A percentile compares a stretch with the other conserved stretches of the same genome.
Conservation (phyloP, 208 protist genomes). For the Zelonia costaricensis region DNA sequence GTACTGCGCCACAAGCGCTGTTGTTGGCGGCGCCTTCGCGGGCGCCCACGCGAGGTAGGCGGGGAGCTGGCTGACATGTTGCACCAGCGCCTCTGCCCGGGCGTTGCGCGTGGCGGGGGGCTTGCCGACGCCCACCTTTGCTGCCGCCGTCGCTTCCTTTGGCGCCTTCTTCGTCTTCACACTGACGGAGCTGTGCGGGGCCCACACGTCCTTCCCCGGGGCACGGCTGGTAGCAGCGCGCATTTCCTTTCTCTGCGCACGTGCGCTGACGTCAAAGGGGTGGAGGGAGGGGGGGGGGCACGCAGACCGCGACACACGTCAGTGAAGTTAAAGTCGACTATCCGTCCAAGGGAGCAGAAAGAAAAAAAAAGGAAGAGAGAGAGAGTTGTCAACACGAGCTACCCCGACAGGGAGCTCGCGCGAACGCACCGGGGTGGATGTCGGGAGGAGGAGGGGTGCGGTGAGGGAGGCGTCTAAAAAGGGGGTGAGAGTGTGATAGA, state of each 20-base stretch:
- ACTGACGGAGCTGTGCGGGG: background rate
- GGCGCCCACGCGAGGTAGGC: conserved; percentile 19
- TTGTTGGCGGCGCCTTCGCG: background rate
- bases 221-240: background rate
- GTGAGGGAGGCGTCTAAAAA: too few relatives aligned
- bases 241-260: background rate
- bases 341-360: background rate
- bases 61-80: conserved; percentile 17
- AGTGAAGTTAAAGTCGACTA: background rate
- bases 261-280: background rate
- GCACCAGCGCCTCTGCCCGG: conserved; percentile 19
- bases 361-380: conserved; percentile 9
- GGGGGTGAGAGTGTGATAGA: too few relatives aligned
- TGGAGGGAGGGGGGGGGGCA: too few relatives aligned
- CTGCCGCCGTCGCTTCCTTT: background rate
- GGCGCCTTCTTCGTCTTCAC: background rate
- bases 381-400: background rate
- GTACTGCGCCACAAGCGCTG: conserved; percentile 16
- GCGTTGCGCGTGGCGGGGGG: background rate
- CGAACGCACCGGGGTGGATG: too few relatives aligned
- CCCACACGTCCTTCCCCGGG: background rate
- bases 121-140: background rate
- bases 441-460: too few relatives aligned
- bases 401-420: too few relatives aligned
- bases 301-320: background rate